These are phyloP conservation scores for Suhomyces bokatorum DNA, from an alignment of 1,139 yeast species.

Conservation along the genomic window DNA sequence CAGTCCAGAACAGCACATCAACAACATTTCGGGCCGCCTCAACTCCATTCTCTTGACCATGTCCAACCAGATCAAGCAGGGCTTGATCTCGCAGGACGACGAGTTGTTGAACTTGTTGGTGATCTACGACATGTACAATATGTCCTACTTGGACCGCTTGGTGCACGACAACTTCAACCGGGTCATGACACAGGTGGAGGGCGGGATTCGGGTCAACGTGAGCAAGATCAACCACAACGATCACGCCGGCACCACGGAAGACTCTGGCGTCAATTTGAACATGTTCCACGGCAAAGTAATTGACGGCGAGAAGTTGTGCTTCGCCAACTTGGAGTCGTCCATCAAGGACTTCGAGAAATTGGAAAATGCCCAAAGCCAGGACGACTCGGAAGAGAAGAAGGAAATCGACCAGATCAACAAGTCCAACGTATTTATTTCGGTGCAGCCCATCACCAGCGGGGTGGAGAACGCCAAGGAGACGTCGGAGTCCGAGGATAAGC, in stretches of 20 bases:
- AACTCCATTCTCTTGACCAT: constrained; percentile 39
- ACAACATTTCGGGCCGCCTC: constrained; percentile 33
- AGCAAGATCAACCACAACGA: constrained; percentile 51
- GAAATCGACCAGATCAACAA: constrained; percentile 31
- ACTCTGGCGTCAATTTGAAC: constrained; percentile 51
- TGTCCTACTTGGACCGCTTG: constrained; percentile 61
- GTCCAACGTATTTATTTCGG: constrained; percentile 75
- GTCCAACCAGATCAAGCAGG: constrained; percentile 50
- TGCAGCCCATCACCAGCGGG: constrained; percentile 61
- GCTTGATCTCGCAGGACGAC: constrained; percentile 71
- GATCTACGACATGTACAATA: constrained; percentile 79
- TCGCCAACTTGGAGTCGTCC: constrained; percentile 81
- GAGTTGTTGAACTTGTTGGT: constrained; percentile 48
- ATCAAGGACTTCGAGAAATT: constrained; percentile 47
- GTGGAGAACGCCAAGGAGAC: constrained; percentile 22
- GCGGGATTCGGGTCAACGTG: constrained; percentile 67
- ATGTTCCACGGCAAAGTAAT: constrained; percentile 73
- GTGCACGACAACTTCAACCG: constrained; percentile 70
- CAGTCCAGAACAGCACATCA: constrained; percentile 31
- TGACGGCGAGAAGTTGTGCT: constrained; percentile 88
- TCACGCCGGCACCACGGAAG: constrained; percentile 6
- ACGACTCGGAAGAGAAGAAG: constrained; percentile 23
- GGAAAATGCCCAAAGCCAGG: constrained; percentile 27
- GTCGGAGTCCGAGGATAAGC: constrained; percentile 37
- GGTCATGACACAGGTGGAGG: constrained; percentile 93